Percentiles rank a stretch among this genome's conserved stretches.
phyloP scores from a whole-genome alignment of 257 asterid species.

The Orobanche coerulescens region DNA sequence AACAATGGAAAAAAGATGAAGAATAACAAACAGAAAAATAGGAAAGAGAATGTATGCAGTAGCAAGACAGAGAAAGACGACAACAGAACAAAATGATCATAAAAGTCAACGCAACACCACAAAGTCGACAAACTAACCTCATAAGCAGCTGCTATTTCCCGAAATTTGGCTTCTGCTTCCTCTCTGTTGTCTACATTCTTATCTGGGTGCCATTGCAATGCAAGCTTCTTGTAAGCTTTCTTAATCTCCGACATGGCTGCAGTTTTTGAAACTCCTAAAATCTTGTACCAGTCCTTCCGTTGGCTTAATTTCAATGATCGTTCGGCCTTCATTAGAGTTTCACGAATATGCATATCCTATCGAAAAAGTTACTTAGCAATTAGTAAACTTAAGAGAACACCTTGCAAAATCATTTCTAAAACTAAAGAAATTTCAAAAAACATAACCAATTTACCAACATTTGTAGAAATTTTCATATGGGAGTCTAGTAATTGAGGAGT shows the following conservation, averaged over 20 bases:
- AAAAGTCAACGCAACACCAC: too few species aligned
- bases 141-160: slow-evolving; percentile 94
- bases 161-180: slow-evolving; percentile 83
- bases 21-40: background rate
- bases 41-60: too few species aligned
- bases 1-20: background rate
- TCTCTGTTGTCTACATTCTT: slow-evolving; percentile 84
- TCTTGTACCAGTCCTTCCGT: slow-evolving; percentile 97
- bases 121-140: slow-evolving; percentile 46
- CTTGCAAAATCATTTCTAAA: background rate
- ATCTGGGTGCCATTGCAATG: slow-evolving; percentile 97
- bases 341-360: slow-evolving; percentile 52
- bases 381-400: background rate
- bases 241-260: slow-evolving; percentile 71
- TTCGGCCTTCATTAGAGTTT: slow-evolving; percentile 69
- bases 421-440: background rate
- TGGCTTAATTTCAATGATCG: slow-evolving; percentile 72
- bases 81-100: too few species aligned
- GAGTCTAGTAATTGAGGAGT: background rate
- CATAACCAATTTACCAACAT: background rate
- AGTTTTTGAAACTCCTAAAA: slow-evolving; percentile 67
- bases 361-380: slow-evolving; percentile 1
- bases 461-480: background rate
- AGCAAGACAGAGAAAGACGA: too few species aligned
- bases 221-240: slow-evolving; percentile 91